phyloP scores from a whole-genome alignment of 2,329 filamentous ascomycete genomes.

The Ceratocystis papillata region DNA sequence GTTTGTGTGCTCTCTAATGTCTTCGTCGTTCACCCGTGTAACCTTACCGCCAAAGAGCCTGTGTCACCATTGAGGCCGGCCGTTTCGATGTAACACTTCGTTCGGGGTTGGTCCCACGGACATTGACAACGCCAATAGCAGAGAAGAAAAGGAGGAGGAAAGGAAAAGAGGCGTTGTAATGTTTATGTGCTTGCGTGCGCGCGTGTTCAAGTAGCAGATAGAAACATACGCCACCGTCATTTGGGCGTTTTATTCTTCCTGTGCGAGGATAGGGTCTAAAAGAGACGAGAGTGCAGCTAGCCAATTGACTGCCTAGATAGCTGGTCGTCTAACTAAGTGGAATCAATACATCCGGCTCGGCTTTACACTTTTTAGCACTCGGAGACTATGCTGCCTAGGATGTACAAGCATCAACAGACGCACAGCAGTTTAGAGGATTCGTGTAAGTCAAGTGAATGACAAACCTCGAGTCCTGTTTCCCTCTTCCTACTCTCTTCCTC shows the following conservation, averaged over 20 bases:
- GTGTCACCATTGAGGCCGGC: conserved; percentile 1
- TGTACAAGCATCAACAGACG: neutral
- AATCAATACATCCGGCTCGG: neutral
- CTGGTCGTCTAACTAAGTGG: no score
- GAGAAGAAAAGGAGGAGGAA: neutral
- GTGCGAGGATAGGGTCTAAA: no score
- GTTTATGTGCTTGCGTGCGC: no score
- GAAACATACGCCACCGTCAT: neutral
- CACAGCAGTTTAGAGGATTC: neutral
- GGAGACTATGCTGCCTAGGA: neutral
- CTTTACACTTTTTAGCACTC: neutral
- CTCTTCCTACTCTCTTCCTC: neutral
- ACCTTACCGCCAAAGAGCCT: neutral
- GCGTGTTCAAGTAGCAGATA: neutral
- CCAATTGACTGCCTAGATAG: no score
- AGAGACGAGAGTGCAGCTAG: no score
- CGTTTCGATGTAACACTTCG: neutral
- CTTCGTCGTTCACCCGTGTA: neutral
- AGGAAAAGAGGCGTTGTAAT: neutral
- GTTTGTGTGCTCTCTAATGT: neutral
- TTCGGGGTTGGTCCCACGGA: neutral
- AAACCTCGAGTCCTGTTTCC: neutral
- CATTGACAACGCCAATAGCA: neutral
- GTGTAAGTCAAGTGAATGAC: neutral
- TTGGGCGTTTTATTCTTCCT: neutral